These are phyloP conservation scores for Pleurotus platypus DNA, from an alignment of 768 basidiomycete genomes.

Conservation along the genomic window DNA sequence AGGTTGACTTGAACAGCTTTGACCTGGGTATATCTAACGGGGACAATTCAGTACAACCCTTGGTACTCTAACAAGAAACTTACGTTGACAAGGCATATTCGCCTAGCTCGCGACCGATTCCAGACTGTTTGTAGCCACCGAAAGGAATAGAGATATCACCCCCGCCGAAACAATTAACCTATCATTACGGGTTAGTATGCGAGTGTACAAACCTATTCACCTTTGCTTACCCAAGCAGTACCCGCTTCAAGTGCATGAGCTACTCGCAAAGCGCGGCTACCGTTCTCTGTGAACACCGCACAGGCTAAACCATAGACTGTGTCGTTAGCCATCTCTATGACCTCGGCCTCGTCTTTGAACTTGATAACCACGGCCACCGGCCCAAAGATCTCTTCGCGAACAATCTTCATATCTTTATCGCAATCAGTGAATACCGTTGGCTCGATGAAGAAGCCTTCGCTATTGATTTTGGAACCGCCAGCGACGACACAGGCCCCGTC, in stretches of 20 bases:
- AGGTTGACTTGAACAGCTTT: conserved; percentile 66
- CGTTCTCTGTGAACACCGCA: conserved; percentile 69
- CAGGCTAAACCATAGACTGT: conserved; percentile 76
- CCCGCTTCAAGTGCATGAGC: conserved; percentile 68
- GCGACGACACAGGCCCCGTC: conserved; percentile 64
- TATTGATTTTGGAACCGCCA: conserved; percentile 59
- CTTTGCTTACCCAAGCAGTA: conserved; percentile 46
- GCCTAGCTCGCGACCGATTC: conserved; percentile 4
- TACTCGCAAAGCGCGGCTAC: conserved; percentile 59
- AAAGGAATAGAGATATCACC: neutral
- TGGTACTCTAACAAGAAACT: conserved; percentile 16
- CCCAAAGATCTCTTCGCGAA: conserved; percentile 75
- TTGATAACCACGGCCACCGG: conserved; percentile 75
- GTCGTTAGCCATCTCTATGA: conserved; percentile 66
- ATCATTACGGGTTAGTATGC: conserved; percentile 18
- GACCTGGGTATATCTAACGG: conserved; percentile 27
- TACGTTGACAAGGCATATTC: conserved; percentile 5
- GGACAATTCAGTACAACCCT: neutral
- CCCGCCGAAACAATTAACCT: neutral
- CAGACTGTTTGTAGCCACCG: conserved; percentile 6
- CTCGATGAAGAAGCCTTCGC: conserved; percentile 58
- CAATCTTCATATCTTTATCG: conserved; percentile 69
- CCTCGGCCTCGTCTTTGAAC: conserved; percentile 64
- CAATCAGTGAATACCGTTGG: conserved; percentile 76
- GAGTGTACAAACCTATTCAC: too few species aligned